These are phyloP conservation scores for Paradendryphiella salina DNA, from an alignment of 2,329 filamentous ascomycete species.

Conservation along the genomic window DNA sequence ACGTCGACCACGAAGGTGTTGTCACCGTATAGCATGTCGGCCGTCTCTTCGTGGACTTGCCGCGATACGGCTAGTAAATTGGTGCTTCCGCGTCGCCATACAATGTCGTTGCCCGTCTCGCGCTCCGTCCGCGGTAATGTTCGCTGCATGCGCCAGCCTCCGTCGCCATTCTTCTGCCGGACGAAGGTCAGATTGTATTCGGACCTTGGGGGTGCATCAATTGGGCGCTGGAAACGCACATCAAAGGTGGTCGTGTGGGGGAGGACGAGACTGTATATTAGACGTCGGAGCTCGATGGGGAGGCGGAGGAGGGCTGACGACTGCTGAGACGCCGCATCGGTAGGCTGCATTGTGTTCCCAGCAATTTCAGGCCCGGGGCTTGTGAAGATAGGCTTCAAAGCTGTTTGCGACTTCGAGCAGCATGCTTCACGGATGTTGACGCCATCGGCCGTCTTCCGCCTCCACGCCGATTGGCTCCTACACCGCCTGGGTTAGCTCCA, in stretches of 20 bases:
- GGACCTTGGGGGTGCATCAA: slow-evolving; percentile 21
- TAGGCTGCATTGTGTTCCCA: slow-evolving; percentile 19
- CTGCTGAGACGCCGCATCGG: background rate
- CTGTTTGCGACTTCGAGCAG: slow-evolving; percentile 3
- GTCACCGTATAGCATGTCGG: slow-evolving; percentile 52
- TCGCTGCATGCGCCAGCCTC: slow-evolving; percentile 37
- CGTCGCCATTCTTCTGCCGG: slow-evolving; percentile 26
- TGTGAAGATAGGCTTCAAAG: background rate
- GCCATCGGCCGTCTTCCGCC: slow-evolving; percentile 16
- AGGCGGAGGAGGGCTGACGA: slow-evolving; percentile 43
- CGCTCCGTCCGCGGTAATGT: slow-evolving; percentile 30
- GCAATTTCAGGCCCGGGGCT: background rate
- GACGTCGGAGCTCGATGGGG: slow-evolving; percentile 51
- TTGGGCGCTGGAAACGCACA: slow-evolving; percentile 23
- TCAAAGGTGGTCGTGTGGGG: slow-evolving; percentile 46
- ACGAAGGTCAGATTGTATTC: slow-evolving; percentile 42
- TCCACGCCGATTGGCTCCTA: slow-evolving; percentile 24
- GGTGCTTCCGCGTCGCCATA: slow-evolving; percentile 52
- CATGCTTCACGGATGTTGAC: slow-evolving; percentile 12
- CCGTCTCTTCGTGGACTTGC: slow-evolving; percentile 52
- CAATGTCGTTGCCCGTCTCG: slow-evolving; percentile 39
- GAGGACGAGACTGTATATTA: slow-evolving; percentile 50
- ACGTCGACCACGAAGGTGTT: slow-evolving; percentile 54
- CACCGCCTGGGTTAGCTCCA: slow-evolving; percentile 16
- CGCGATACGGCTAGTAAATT: slow-evolving; percentile 46